Base-by-base conservation (phyloP, 169 alveolate genomes). In the Babesia sp. region DNA sequence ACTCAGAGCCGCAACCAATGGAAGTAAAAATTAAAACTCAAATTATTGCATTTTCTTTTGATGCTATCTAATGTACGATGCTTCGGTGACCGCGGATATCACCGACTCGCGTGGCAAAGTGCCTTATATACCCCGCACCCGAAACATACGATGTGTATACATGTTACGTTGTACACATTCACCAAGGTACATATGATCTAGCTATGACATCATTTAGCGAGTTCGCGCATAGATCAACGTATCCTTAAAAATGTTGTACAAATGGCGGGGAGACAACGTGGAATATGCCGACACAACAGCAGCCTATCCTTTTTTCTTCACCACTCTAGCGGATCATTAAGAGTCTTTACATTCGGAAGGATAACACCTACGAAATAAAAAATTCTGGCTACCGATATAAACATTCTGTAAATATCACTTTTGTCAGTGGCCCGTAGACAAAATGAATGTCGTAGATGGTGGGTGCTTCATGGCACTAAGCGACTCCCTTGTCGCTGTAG, bases 381-480 rank as follows among this genome's bases (percentile, higher is more conserved):
- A 9, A 41, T 31, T 5, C 28, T 28, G 11, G 41, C 69, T 28
- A 34, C n/a, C 14, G 22, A n/a, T 9, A 58, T 58, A 58, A 18
- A 11, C 11, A n/a, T n/a, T n/a, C n/a, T 14, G 34, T 53, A 53
- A 55, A 55, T 31, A 14, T 5, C 29, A 6, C 11, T 2, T 45
- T 33, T 9, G 58, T 39, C 1, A 12, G 41, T 61, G n/a, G 20
- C 12, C 34, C 51, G 2, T 41, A 37, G 56, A 3, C 64, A 22
- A 66, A 26, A 55, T 55, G 68, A 34, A 69, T 54, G 20, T 69
- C 31, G 39, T 55, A n/a, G 79, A 69, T 24, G 79, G 66, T 24
- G 79, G 79, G 1, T 69, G 79, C 45, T 69, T 69, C 44, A 41
- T 69, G 56, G 68, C 79, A 26, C 58, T 69, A 29, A 37, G 60